These are phyloP conservation scores for Russula foetens DNA, from an alignment of 768 basidiomycete genomes.

Conservation along the genomic window DNA sequence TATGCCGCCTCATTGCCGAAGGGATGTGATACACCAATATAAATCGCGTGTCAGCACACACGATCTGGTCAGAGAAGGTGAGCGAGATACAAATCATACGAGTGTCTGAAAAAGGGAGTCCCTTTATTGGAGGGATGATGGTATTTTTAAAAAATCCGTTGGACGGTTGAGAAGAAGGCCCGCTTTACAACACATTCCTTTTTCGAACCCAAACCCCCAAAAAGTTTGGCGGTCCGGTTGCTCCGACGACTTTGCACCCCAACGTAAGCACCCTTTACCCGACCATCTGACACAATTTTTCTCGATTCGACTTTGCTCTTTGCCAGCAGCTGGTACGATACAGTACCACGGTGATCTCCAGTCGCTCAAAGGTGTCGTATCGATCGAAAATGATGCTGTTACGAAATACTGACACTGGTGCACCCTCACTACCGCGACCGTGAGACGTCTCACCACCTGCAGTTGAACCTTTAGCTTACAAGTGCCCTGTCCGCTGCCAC, in stretches of 20 bases:
- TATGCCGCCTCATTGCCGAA: background rate
- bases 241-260: background rate
- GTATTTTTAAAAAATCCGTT: no score
- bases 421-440: background rate
- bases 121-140: background rate
- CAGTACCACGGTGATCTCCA: background rate
- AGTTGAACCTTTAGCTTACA: background rate
- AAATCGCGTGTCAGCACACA: background rate
- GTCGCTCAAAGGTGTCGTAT: background rate
- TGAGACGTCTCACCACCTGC: background rate
- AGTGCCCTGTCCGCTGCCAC: no score
- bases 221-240: background rate
- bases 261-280: no score
- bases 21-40: background rate
- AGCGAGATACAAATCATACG: no score
- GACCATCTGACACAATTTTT: no score
- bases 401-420: background rate
- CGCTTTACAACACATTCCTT: conserved; percentile 2
- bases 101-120: background rate
- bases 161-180: background rate
- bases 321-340: background rate
- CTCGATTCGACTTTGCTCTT: background rate
- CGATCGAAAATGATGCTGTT: background rate
- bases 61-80: background rate
- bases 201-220: background rate